Base-by-base conservation (phyloP, 352 stramenopile genomes). In the Phytophthora pistaciae region DNA sequence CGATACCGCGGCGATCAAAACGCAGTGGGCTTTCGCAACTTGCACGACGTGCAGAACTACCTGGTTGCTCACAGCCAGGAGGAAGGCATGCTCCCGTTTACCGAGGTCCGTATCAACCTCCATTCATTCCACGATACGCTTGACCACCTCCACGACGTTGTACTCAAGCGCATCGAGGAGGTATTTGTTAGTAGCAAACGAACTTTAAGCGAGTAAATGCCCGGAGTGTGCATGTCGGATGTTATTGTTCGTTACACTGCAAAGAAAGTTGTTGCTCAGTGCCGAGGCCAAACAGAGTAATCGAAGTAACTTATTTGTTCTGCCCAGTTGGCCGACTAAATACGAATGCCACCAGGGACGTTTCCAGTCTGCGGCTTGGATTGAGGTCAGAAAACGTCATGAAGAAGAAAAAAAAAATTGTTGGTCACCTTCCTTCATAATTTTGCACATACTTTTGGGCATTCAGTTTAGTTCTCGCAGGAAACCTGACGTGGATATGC, bases 61-160 rank as follows among this genome's bases (percentile, higher is more conserved):
- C 70, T 96, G 40, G 58, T 83, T 38, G 72, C 60, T 11, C 85
- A 95, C 70, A 72, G 53, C 25, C 56, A 70, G 21, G 84, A 90
- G 27, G 59, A 76, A 0, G 78, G 70, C 6, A 73, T 83, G 58
- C 72, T 86, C 61, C 75, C 88, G 18, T 96, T 96, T 72, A 93
- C 87, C 9, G 75, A 91, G 60, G 86, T 96, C 69, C 70, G 75
- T 38, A 91, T 96, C 54, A 91, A 96, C 63, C 74, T 94, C 48
- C 87, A 96, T 66, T 96, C 90, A 54, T 94, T 96, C 72, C 78
- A 94, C 73, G 85, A 84, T n/a, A 96, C 88, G 31, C 79, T 96
- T 52, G 88, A 96, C 68, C 71, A 85, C 60, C 82, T 96, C 56
- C 90, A 96, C 71, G 90, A 96, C 69, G 86, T 94, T 29, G 88